Evolutionary conservation across 1,284 basidiomycete genomes (phyloP).

Genomic region (Lentinus polychrous): DNA sequence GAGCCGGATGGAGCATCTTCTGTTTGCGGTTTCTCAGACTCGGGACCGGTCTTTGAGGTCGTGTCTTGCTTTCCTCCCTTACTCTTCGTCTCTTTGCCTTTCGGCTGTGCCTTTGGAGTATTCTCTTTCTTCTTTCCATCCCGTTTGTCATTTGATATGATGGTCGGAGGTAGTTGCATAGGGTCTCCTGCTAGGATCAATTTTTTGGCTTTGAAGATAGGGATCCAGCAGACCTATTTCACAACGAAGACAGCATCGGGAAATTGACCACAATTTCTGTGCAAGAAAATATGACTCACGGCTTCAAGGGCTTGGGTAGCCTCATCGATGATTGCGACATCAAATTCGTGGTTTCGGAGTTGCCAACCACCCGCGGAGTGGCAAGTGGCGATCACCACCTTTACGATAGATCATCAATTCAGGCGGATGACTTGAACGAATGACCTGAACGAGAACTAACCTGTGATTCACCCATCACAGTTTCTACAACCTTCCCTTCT

Average conservation of each 20-base stretch:
- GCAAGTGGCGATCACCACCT: conserved; percentile 90
- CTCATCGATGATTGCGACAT: conserved; percentile 93
- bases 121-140: conserved; percentile 19
- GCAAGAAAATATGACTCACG: conserved; percentile 32
- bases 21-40: not conserved
- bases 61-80: conserved; percentile 1
- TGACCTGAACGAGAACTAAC: conserved; percentile 26
- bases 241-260: not conserved
- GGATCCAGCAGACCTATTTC: conserved; percentile 86
- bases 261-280: not conserved
- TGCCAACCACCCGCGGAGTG: conserved; percentile 85
- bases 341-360: conserved; percentile 72
- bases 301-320: conserved; percentile 96
- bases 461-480: conserved; percentile 75
- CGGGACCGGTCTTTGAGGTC: not conserved
- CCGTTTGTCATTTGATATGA: conserved; percentile 55
- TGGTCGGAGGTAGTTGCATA: conserved; percentile 89
- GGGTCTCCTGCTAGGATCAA: conserved; percentile 88
- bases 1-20: not conserved
- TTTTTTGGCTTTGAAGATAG: conserved; percentile 85
- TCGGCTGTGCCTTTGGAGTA: conserved; percentile 14
- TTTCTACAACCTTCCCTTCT: conserved; percentile 76
- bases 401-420: not conserved
- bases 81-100: conserved; percentile 6
- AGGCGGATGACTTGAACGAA: not conserved